These are phyloP conservation scores for Metschnikowia picachoensis DNA, from an alignment of 805 yeast species.

Conservation along the genomic window DNA sequence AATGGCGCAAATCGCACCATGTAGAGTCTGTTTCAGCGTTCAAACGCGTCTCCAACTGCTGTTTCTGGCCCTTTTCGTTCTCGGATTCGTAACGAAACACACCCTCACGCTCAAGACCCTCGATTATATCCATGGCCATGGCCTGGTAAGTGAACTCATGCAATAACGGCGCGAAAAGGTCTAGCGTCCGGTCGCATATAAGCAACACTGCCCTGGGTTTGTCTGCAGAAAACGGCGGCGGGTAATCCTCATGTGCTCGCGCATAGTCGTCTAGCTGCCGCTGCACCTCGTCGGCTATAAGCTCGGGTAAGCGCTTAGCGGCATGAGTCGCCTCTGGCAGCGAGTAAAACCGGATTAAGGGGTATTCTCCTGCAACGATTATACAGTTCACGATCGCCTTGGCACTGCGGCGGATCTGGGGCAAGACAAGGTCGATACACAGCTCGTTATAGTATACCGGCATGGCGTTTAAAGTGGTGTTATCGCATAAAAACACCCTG, in stretches of 20 bases:
- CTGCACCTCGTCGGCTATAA: conserved; percentile 73
- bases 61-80: conserved; percentile 44
- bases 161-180: conserved; percentile 74
- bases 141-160: conserved; percentile 94
- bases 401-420: conserved; percentile 57
- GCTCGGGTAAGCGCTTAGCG: conserved; percentile 58
- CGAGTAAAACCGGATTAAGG: conserved; percentile 71
- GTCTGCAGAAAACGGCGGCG: conserved; percentile 46
- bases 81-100: conserved; percentile 51
- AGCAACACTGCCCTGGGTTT: conserved; percentile 72
- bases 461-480: conserved; percentile 48
- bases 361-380: conserved; percentile 81
- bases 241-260: conserved; percentile 59
- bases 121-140: conserved; percentile 74
- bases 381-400: conserved; percentile 66
- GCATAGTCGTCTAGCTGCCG: conserved; percentile 70
- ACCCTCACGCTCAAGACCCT: conserved; percentile 39
- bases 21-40: conserved; percentile 59
- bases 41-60: conserved; percentile 36
- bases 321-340: conserved; percentile 47
- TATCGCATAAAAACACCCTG: conserved; percentile 66
- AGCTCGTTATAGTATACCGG: conserved; percentile 67
- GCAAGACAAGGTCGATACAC: conserved; percentile 58
- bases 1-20: conserved; percentile 68
- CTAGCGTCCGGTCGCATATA: conserved; percentile 80